Base-by-base conservation (phyloP, 768 basidiomycete species). In the Trametes maxima region DNA sequence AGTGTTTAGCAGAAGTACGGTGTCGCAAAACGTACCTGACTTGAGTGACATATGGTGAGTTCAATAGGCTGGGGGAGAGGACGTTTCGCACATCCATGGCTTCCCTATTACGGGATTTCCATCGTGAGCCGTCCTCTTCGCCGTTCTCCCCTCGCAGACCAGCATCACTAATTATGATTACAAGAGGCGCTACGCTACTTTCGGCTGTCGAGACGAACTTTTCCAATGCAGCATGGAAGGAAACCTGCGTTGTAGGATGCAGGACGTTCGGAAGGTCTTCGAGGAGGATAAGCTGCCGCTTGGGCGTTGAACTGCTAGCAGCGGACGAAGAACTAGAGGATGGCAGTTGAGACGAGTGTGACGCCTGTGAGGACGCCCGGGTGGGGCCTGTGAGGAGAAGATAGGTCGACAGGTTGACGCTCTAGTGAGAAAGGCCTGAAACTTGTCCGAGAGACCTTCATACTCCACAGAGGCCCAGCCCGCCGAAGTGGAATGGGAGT, bases 201-300 rank as follows among this genome's bases (percentile, higher is more conserved):
- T 58, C 54, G 0, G 63, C 58, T 2, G 75, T 64, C 1, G 74
- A 60, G 11, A 87, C 81, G 46, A 94, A 80, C 0, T 82, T 71
- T 50, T 85, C 75, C 0, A 97, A 71, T 5, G 87, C 79, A 0
- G 83, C 78, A 69, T 94, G 94, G 72, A 96, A 95, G 10, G 83
- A 82, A 14, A 77, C 74, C 68, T 86, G 88, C 0, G 88, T 92
- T 22, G 80, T 76, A 5, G 77, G 73, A 74, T 94, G 93, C 5
- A 93, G 77, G 56, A 98, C 84, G 70, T 98, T 98, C 0, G 96
- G 97, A 1, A 99, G 81, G 58, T 95, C 91, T 74, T 95, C 93
- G 8, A 97, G 78, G 4, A 98, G 84, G 54, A 98, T 81, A 6
- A 95, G 69, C 36, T 86, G 85, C 0, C 80, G 82, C 19, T 51